These are phyloP conservation scores for Teratosphaeriaceae sp. DNA, from an alignment of 2,329 filamentous ascomycete genomes.

Conservation along the genomic window DNA sequence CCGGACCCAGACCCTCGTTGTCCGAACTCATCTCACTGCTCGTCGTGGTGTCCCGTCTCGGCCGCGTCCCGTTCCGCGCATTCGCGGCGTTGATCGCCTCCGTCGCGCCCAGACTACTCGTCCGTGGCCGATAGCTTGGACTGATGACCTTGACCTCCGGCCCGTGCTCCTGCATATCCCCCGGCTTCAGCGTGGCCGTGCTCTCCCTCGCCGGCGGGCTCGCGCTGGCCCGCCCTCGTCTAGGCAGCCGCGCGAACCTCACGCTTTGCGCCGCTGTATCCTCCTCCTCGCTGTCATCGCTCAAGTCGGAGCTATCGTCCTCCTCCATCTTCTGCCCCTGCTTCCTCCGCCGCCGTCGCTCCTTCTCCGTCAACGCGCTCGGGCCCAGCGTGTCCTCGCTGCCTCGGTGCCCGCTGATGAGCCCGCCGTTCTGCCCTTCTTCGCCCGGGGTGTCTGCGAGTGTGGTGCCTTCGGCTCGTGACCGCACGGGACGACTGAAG, in stretches of 20 bases:
- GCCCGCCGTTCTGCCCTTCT: constrained; percentile 65
- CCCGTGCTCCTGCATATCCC: constrained; percentile 33
- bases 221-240: constrained; percentile 77
- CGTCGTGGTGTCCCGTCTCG: constrained; percentile 68
- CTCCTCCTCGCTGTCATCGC: constrained; percentile 78
- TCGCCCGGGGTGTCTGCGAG: constrained; percentile 51
- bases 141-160: constrained; percentile 39
- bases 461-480: constrained; percentile 8
- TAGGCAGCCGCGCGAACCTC: constrained; percentile 92
- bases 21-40: constrained; percentile 80
- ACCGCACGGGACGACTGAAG: constrained; percentile 56
- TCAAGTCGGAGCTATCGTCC: constrained; percentile 78
- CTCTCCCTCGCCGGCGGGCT: neutral
- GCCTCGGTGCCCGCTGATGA: constrained; percentile 61
- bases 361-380: constrained; percentile 36
- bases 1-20: constrained; percentile 61
- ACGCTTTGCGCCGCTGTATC: constrained; percentile 70
- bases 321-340: constrained; percentile 59
- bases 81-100: constrained; percentile 59
- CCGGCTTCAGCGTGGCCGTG: constrained; percentile 3
- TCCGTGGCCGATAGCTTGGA: constrained; percentile 48
- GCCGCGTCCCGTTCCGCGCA: constrained; percentile 31
- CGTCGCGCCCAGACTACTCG: constrained; percentile 65
- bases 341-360: constrained; percentile 52
- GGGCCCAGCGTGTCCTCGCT: constrained; percentile 62